Evolutionary conservation across 2,329 filamentous ascomycete genomes (phyloP).

Genomic region (Westerdykella aurantiaca): DNA sequence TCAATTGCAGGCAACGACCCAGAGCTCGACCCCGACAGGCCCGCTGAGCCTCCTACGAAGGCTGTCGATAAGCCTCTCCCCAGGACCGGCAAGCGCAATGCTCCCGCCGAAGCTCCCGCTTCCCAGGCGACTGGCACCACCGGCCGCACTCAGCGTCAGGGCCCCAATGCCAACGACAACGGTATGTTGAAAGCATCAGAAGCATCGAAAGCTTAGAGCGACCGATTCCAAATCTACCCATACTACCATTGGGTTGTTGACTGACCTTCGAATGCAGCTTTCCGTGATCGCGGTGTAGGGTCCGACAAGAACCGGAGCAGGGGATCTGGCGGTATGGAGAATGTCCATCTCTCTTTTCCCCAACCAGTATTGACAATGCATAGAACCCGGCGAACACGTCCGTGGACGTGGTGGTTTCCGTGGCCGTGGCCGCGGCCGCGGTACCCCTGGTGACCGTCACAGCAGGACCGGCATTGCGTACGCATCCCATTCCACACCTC

Average conservation of each 20-base stretch:
- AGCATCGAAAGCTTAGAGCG: slow-evolving; percentile 1
- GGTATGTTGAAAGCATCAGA: slow-evolving; percentile 56
- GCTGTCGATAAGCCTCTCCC: slow-evolving; percentile 77
- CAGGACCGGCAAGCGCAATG: slow-evolving; percentile 82
- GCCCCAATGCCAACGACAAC: slow-evolving; percentile 72
- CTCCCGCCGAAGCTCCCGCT: slow-evolving; percentile 63
- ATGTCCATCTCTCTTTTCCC: not conserved
- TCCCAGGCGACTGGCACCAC: slow-evolving; percentile 35
- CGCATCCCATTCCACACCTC: slow-evolving; percentile 18
- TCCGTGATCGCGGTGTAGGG: slow-evolving; percentile 82
- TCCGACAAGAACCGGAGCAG: slow-evolving; percentile 76
- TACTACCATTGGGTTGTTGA: slow-evolving; percentile 2
- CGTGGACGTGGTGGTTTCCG: slow-evolving; percentile 44
- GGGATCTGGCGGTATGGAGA: slow-evolving; percentile 33
- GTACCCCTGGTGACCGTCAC: slow-evolving; percentile 55
- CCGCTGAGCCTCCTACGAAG: slow-evolving; percentile 73
- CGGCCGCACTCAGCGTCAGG: slow-evolving; percentile 43
- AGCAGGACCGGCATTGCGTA: slow-evolving; percentile 57
- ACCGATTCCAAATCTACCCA: not conserved
- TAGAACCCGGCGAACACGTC: slow-evolving; percentile 6
- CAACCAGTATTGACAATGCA: slow-evolving; percentile 11
- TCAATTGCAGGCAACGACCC: slow-evolving; percentile 58
- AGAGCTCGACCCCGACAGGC: slow-evolving; percentile 67
- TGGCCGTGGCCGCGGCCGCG: slow-evolving; percentile 43
- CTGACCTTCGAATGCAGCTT: slow-evolving; percentile 53